A percentile compares a stretch with the other conserved stretches of the same genome.
Conservation (phyloP, 805 yeast genomes). For the Candida caryicola region DNA sequence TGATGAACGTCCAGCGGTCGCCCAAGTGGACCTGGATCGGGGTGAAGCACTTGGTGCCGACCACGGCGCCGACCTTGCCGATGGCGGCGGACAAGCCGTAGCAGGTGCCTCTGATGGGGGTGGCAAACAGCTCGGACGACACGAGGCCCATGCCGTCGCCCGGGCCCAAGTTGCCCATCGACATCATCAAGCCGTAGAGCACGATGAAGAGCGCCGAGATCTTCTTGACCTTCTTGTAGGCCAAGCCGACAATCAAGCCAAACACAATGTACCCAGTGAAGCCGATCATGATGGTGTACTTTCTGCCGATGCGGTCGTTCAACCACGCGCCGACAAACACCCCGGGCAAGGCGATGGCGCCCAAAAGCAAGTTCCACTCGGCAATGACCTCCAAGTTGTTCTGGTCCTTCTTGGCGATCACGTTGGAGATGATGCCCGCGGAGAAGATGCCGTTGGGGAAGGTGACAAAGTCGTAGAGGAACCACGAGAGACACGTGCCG, state of each 20-base stretch:
- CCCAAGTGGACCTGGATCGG: conserved; percentile 67
- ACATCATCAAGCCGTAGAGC: conserved; percentile 71
- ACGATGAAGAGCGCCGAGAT: conserved; percentile 64
- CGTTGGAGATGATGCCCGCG: conserved; percentile 52
- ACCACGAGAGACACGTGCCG: conserved; percentile 78
- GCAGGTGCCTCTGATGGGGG: conserved; percentile 72
- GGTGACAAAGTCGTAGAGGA: conserved; percentile 75
- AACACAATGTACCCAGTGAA: conserved; percentile 68
- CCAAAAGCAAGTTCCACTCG: conserved; percentile 71
- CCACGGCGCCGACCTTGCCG: conserved; percentile 84
- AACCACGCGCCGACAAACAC: conserved; percentile 65
- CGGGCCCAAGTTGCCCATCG: conserved; percentile 73
- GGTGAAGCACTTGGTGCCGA: conserved; percentile 70
- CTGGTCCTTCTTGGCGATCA: conserved; percentile 32
- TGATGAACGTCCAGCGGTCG: conserved; percentile 71
- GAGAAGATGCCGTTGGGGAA: conserved; percentile 77
- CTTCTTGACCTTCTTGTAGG: conserved; percentile 52
- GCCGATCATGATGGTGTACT: conserved; percentile 68
- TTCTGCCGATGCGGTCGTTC: conserved; percentile 66
- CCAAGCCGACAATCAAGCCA: conserved; percentile 69
- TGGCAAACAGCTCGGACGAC: conserved; percentile 70
- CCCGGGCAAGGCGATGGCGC: conserved; percentile 69
- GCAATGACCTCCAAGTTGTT: conserved; percentile 53
- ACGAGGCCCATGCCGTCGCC: conserved; percentile 71
- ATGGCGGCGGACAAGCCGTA: conserved; percentile 77